Conservation (phyloP, 768 basidiomycete genomes). For the Kwoniella pini region DNA sequence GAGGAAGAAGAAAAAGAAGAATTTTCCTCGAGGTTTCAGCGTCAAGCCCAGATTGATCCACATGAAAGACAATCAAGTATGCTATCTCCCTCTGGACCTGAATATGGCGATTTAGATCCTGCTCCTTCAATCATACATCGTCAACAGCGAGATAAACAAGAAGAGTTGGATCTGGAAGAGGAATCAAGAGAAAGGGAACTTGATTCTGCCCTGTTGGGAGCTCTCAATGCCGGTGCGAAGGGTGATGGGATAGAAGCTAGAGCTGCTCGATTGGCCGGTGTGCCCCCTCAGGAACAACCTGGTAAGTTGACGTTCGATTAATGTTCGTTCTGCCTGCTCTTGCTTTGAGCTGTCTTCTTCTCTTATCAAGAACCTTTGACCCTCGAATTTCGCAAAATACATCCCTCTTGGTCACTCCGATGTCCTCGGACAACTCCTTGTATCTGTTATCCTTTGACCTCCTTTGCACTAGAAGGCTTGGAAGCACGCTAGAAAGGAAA, state of each 20-base stretch:
- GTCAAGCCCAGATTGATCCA: slow-evolving; percentile 2
- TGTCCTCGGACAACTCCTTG: too few species aligned
- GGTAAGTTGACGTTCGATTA: too few species aligned
- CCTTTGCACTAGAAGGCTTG: too few species aligned
- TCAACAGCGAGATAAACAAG: slow-evolving; percentile 40
- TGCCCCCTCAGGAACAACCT: neutral
- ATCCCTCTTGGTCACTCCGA: too few species aligned
- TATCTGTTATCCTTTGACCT: too few species aligned
- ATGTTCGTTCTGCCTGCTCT: too few species aligned
- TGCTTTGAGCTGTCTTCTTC: too few species aligned
- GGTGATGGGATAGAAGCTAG: slow-evolving; percentile 2
- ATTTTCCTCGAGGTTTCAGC: neutral
- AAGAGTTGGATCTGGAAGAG: slow-evolving; percentile 44
- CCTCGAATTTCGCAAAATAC: too few species aligned
- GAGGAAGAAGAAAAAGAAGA: slow-evolving; percentile 10
- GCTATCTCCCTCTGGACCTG: slow-evolving; percentile 35
- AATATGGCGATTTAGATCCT: slow-evolving; percentile 34
- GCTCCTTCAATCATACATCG: slow-evolving; percentile 25
- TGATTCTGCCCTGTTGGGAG: slow-evolving; percentile 2
- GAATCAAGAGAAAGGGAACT: slow-evolving; percentile 38
- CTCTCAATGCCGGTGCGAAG: slow-evolving; percentile 8
- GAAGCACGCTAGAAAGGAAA: too few species aligned
- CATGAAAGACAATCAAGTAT: slow-evolving; percentile 18
- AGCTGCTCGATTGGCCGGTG: neutral
- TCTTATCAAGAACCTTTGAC: too few species aligned